phyloP scores from a whole-genome alignment of 345 rosid species.

The Litchi chinensis region DNA sequence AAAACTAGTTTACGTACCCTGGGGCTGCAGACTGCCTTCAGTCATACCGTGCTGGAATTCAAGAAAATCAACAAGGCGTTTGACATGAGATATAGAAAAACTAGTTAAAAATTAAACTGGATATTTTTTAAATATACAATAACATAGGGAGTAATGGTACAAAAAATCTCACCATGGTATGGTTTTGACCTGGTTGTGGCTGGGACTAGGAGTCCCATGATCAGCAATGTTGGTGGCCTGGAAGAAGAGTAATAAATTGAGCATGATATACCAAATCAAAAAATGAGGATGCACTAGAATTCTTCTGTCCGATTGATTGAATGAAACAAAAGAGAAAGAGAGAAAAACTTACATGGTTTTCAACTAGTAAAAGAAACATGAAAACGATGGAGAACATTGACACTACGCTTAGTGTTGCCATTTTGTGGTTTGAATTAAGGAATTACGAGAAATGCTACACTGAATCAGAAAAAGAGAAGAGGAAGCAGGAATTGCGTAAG shows the following conservation, averaged over 20 bases:
- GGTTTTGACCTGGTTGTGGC: constrained; percentile 28
- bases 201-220: constrained; percentile 45
- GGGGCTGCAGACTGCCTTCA: constrained; percentile 58
- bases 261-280: neutral
- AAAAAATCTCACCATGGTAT: constrained; percentile 29
- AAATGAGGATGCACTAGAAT: neutral
- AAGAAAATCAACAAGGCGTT: neutral
- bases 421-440: neutral
- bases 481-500: neutral
- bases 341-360: constrained; percentile 9
- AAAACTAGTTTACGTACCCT: constrained; percentile 32
- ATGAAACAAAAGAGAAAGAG: neutral
- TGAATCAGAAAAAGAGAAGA: neutral
- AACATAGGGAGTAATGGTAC: neutral
- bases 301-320: neutral
- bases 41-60: constrained; percentile 45
- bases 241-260: neutral
- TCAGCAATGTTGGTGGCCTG: constrained; percentile 29
- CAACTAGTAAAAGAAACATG: constrained; percentile 10
- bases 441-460: neutral
- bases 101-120: neutral
- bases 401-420: constrained; percentile 1
- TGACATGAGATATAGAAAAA: neutral
- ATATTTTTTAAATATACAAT: neutral
- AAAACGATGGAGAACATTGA: neutral